Base-by-base conservation (phyloP, 805 yeast species). In the Candida pini region DNA sequence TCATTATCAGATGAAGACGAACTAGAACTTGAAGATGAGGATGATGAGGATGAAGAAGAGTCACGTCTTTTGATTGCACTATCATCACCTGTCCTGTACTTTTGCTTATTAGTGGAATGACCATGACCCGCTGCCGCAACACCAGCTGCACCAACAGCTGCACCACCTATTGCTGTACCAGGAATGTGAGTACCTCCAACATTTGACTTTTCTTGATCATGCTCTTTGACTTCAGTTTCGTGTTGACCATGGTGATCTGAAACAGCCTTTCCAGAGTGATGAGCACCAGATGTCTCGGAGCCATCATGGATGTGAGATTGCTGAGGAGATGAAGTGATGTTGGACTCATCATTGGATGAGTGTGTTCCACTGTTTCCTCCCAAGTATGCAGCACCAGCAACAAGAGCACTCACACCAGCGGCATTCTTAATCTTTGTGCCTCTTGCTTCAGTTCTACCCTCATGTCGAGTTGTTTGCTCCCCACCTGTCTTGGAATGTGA, bases 301-400 rank as follows among this genome's bases (percentile, higher is more conserved):
- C 25, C 8, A 22, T 13, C 25, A 22, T 22, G 25, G 8, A 12
- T 13, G 8, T 22, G 25, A 7, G n/a, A n/a, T n/a, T n/a, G n/a
- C n/a, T n/a, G n/a, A n/a, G n/a, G n/a, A n/a, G 25, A 5, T 4
- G 25, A 12, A 26, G 28, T 16, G 12, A 9, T 9, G 17, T 25
- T 15, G 15, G 9, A 10, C 19, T 16, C 15, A 15, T n/a, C 22
- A 9, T 10, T 9, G 6, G 17, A 14, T 14, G 17, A 25, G 13
- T 9, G 10, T 5, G 17, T n/a, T 9, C 14, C 18, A 5, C 24
- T 16, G 26, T 9, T 8, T 13, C 13, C 30, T 9, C 43, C 43
- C 4, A 40, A 40, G 18, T 39, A 36, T 16, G 46, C 47, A 18
- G 44, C 48, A 24, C 30, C 30, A 13, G 32, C 42, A 9, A 33